Conservation (phyloP, 1,139 yeast genomes). For the Yamadazyma spencermartinsiae region DNA sequence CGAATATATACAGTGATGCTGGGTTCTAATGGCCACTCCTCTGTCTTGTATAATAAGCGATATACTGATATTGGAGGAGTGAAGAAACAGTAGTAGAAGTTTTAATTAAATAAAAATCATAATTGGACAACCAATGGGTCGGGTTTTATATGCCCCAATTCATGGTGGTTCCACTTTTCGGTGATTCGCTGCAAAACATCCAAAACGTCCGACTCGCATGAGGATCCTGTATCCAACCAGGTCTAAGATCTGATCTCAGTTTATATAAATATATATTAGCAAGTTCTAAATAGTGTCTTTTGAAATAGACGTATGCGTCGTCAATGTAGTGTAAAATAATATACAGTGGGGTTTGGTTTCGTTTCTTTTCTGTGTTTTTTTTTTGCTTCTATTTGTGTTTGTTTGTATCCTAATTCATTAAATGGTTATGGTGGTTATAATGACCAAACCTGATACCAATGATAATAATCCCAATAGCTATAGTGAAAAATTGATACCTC, state of each 20-base stretch:
- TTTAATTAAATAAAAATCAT: too few species aligned
- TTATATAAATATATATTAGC: too few species aligned
- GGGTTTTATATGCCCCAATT: background rate
- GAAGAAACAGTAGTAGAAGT: too few species aligned
- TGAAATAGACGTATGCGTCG: too few species aligned
- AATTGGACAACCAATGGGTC: too few species aligned
- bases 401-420: background rate
- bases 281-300: too few species aligned
- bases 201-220: background rate
- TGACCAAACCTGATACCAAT: constrained; percentile 43
- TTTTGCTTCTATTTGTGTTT: too few species aligned
- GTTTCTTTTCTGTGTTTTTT: background rate
- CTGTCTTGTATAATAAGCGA: background rate
- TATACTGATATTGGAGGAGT: too few species aligned
- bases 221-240: background rate
- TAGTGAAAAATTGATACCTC: constrained; percentile 45
- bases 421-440: constrained; percentile 12
- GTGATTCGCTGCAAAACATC: constrained; percentile 5
- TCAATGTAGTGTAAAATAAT: background rate
- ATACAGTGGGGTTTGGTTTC: background rate
- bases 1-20: too few species aligned
- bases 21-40: too few species aligned
- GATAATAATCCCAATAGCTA: constrained; percentile 46
- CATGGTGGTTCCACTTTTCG: constrained; percentile 17
- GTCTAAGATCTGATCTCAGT: too few species aligned